Evolutionary conservation across 163 green algal genomes (phyloP), one percentile per base, ranked within the genome.

Genomic region (Scenedesmus sp.): DNA sequence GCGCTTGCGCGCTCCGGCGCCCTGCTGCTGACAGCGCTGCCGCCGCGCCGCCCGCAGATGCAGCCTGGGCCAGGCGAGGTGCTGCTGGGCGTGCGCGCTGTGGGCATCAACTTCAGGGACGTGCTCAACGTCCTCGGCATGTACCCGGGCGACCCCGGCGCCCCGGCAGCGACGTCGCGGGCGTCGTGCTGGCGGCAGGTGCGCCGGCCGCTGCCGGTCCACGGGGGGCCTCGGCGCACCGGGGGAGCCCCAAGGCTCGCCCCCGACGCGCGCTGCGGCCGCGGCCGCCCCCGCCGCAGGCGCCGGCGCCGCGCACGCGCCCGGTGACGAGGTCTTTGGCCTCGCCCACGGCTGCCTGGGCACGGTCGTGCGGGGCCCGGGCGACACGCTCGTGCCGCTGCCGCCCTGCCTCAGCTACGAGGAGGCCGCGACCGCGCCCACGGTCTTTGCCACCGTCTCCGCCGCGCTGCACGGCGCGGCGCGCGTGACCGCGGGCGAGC

Each of bases 81-180:
- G 45, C 54, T 86, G 20, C 14, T 92, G 22, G n/a, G 64, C 13
- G 89, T 93, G 11, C 76, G 86, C 36, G 94, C 94, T 2, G 82
- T 97, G 24, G 94, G 94, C 3, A 65, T 98, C 60, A 98, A 98
- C 85, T 98, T 98, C 93, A 82, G 94, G 34, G 94, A 98, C 45
- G 92, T 98, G 73, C 91, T 98, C 34, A 98, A 98, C 75, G 90
- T 97, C 47, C 65, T 92, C 84, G 81, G 86, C 73, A 89, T 97
- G 92, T 98, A 98, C 78, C 87, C 91, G 39, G 93, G 94, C 5
- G 94, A 98, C 75, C 90, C 93, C 5, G 94, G 94, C 2, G 57
- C 84, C 42, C 94, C 93, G 94, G 94, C 48, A 89, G 83, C 63
- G 94, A 98, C 74, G 90, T 75, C 50, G 87, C 94, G 33, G 94